Conservation (phyloP, 2,329 filamentous ascomycete species). For the Pleomassaria siparia region DNA sequence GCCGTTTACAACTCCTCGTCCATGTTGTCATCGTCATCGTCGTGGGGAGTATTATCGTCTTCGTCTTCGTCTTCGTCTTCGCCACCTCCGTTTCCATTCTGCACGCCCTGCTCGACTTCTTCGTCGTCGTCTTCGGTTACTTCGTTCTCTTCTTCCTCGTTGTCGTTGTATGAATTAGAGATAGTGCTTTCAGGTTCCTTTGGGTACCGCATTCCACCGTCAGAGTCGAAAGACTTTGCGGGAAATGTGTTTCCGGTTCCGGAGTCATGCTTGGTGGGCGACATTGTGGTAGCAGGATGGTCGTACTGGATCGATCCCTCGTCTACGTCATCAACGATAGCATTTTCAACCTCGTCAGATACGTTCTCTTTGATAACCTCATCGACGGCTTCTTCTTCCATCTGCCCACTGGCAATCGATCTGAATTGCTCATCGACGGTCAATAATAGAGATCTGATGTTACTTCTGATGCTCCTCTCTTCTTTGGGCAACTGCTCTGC, state of each 20-base stretch:
- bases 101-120: no score
- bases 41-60: background rate
- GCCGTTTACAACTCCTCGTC: background rate
- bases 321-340: background rate
- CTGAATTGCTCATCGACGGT: conserved; percentile 25
- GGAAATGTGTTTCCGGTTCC: background rate
- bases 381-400: background rate
- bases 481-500: conserved; percentile 12
- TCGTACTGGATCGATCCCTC: no score
- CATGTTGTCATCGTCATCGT: background rate
- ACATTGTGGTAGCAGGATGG: no score
- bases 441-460: conserved; percentile 18
- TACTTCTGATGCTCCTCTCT: conserved; percentile 16
- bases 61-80: background rate
- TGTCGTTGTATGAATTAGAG: background rate
- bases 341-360: no score
- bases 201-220: background rate
- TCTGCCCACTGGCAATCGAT: conserved; percentile 19
- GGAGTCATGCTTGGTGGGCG: background rate
- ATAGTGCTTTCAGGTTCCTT: background rate
- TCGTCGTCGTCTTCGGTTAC: background rate
- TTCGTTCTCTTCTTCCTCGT: background rate
- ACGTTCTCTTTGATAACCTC: background rate
- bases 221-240: background rate
- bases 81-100: background rate